Evolutionary conservation across 192 early-diverging fungal species (phyloP).

Genomic region (Gryganskiella cystojenkinii): DNA sequence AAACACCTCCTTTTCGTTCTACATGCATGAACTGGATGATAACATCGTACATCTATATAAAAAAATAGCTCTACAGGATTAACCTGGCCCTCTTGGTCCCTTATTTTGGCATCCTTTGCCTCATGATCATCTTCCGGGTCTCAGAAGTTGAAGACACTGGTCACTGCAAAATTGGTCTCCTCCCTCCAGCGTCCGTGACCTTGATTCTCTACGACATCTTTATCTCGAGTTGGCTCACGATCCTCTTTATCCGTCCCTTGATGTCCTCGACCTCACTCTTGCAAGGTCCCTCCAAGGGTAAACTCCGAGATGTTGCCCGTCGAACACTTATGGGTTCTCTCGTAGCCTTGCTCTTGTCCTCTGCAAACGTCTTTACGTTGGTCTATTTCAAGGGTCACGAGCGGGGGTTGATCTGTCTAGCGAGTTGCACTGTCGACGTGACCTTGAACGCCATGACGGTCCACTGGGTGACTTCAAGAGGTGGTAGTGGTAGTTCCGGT

Average conservation of each 20-base stretch:
- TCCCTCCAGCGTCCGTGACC: slow-evolving; percentile 1
- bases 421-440: slow-evolving; percentile 46
- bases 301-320: slow-evolving; percentile 23
- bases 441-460: slow-evolving; percentile 42
- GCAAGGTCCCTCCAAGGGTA: neutral
- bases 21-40: too few species aligned
- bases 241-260: slow-evolving; percentile 7
- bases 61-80: neutral
- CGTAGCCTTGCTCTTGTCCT: slow-evolving; percentile 36
- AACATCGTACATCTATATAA: too few species aligned
- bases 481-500: neutral
- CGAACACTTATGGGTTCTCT: slow-evolving; percentile 41
- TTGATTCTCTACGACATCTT: slow-evolving; percentile 4
- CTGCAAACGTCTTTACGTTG: slow-evolving; percentile 43
- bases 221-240: slow-evolving; percentile 1
- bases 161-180: neutral
- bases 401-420: slow-evolving; percentile 47
- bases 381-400: slow-evolving; percentile 29
- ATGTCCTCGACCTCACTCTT: neutral
- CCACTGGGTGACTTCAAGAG: slow-evolving; percentile 44
- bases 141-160: neutral
- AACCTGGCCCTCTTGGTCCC: slow-evolving; percentile 2
- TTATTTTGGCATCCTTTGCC: slow-evolving; percentile 2
- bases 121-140: slow-evolving; percentile 3
- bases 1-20: neutral